Evolutionary conservation across 495 filamentous ascomycete genomes (phyloP).

Genomic region (Podospora comata): DNA sequence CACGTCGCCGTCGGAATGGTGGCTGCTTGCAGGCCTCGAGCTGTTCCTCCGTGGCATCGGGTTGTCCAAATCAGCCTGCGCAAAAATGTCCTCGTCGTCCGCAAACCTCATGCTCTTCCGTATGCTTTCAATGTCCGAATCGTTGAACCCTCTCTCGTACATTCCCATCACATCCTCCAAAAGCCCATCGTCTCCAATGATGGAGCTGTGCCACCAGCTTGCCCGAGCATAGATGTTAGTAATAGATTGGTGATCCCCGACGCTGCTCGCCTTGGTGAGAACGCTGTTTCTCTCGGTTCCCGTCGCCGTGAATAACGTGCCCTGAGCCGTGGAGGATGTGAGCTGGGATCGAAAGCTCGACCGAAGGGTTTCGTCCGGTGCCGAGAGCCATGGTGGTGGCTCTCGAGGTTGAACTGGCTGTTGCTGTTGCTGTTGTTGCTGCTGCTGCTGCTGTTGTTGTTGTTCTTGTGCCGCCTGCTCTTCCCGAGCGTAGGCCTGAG

Average conservation of each 20-base stretch:
- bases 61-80: constrained; percentile 28
- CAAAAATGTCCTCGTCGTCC: constrained; percentile 32
- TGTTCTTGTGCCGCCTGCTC: constrained; percentile 13
- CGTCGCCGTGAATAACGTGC: constrained; percentile 64
- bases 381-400: constrained; percentile 39
- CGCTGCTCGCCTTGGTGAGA: constrained; percentile 73
- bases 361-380: constrained; percentile 53
- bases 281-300: constrained; percentile 84
- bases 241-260: constrained; percentile 55
- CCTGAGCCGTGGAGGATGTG: constrained; percentile 66
- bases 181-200: constrained; percentile 63
- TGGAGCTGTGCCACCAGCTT: constrained; percentile 53
- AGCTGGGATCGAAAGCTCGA: constrained; percentile 68
- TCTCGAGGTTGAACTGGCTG: constrained; percentile 32
- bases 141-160: constrained; percentile 83
- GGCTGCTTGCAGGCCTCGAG: constrained; percentile 29
- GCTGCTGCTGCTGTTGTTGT: neutral
- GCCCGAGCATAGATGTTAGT: constrained; percentile 34
- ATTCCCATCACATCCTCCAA: constrained; percentile 91
- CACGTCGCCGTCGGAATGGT: constrained; percentile 34
- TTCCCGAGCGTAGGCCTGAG: constrained; percentile 12
- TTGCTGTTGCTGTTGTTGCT: neutral
- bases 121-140: constrained; percentile 43
- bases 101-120: constrained; percentile 32
- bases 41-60: constrained; percentile 19